These are phyloP conservation scores for Sporisorium exsertum DNA, from an alignment of 1,284 basidiomycete genomes.

Conservation along the genomic window DNA sequence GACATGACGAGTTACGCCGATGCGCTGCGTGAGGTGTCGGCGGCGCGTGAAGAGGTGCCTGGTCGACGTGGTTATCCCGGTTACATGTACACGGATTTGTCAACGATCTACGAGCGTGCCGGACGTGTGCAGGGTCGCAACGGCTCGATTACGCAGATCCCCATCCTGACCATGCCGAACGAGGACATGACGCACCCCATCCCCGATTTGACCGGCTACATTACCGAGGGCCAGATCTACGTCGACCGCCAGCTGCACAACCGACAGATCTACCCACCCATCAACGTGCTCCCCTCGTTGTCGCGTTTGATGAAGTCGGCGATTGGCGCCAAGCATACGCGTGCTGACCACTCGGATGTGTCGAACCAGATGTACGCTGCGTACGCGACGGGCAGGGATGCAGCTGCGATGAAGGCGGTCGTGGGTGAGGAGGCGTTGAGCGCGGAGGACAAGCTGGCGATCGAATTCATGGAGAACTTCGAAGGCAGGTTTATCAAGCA, in stretches of 20 bases:
- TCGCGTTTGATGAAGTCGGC: conserved; percentile 99
- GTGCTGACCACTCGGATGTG: conserved; percentile 98
- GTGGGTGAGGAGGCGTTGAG: conserved; percentile 98
- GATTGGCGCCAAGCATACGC: conserved; percentile 95
- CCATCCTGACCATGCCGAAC: conserved; percentile 99
- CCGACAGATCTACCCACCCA: conserved; percentile 98
- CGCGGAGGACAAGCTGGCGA: conserved; percentile 77
- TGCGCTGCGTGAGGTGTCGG: conserved; percentile 92
- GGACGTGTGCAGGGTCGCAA: conserved; percentile 97
- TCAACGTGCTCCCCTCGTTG: conserved; percentile 98
- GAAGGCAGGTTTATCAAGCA: conserved; percentile 68
- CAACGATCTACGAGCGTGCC: conserved; percentile 99
- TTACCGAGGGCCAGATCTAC: conserved; percentile 98
- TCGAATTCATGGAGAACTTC: conserved; percentile 68
- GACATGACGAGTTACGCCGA: conserved; percentile 99
- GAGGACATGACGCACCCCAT: conserved; percentile 99
- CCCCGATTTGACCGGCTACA: conserved; percentile 97
- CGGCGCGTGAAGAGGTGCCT: conserved; percentile 98
- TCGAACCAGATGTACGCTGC: conserved; percentile 73
- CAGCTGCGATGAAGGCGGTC: conserved; percentile 98
- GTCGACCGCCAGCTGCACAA: conserved; percentile 91
- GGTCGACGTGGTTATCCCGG: conserved; percentile 98
- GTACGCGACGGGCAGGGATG: conserved; percentile 81
- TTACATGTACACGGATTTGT: conserved; percentile 79
- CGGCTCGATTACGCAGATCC: conserved; percentile 99